Evolutionary conservation across 805 yeast species (phyloP).

Genomic region (Metschnikowia lachancei): DNA sequence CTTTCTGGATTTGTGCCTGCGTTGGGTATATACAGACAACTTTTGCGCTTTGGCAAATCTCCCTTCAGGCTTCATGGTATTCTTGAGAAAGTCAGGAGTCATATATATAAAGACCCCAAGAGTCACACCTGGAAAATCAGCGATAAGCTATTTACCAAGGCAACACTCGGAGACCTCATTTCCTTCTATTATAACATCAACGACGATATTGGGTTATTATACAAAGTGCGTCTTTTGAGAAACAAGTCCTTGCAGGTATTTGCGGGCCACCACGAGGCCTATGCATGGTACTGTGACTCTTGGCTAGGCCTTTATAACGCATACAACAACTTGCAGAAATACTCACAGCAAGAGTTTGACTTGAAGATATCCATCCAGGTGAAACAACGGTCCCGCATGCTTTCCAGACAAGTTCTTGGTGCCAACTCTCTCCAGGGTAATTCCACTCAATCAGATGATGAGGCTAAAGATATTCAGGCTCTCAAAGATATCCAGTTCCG

Average conservation of each 20-base stretch:
- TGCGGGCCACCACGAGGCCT: conserved; percentile 56
- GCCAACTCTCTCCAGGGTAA: conserved; percentile 14
- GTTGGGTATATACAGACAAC: conserved; percentile 59
- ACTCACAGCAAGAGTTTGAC: conserved; percentile 50
- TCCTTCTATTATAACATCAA: conserved; percentile 61
- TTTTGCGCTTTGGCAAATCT: conserved; percentile 66
- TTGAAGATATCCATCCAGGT: conserved; percentile 60
- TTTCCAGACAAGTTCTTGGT: conserved; percentile 41
- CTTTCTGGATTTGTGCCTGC: conserved; percentile 46
- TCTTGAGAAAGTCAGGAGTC: conserved; percentile 24
- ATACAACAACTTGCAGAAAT: conserved; percentile 40
- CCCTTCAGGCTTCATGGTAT: conserved; percentile 54
- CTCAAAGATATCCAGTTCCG: conserved; percentile 36
- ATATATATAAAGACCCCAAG: conserved; percentile 13
- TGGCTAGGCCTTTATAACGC: conserved; percentile 54
- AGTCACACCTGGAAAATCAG: conserved; percentile 15
- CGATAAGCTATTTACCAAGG: conserved; percentile 35
- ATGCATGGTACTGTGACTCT: conserved; percentile 69
- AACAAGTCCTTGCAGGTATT: conserved; percentile 34
- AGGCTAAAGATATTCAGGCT: conserved; percentile 22
- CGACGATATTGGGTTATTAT: conserved; percentile 61
- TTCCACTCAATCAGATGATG: conserved; percentile 17
- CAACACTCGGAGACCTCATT: conserved; percentile 48
- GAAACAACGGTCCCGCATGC: conserved; percentile 48
- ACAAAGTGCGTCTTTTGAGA: conserved; percentile 49